Conservation (phyloP, 2,329 filamentous ascomycete species). For the Colletotrichum spinosum region DNA sequence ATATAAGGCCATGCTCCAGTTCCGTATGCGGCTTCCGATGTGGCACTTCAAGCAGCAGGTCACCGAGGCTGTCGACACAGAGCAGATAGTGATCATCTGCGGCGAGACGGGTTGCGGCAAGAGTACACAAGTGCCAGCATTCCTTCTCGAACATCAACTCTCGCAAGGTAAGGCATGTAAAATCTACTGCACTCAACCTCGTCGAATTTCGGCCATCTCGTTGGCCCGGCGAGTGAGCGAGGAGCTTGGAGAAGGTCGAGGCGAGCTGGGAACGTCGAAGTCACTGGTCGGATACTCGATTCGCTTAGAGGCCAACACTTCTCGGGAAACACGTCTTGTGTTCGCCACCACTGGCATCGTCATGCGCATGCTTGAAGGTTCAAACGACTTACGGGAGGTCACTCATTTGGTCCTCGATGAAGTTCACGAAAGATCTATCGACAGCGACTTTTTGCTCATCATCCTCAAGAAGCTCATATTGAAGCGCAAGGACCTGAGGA, state of each 20-base stretch:
- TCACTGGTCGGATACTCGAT: slow-evolving; percentile 97
- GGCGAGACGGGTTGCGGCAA: slow-evolving; percentile 98
- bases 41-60: slow-evolving; percentile 86
- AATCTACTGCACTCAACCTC: slow-evolving; percentile 94
- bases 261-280: slow-evolving; percentile 82
- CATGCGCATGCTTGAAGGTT: slow-evolving; percentile 96
- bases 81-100: slow-evolving; percentile 93
- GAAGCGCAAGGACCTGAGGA: slow-evolving; percentile 84
- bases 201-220: slow-evolving; percentile 95
- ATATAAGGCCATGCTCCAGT: slow-evolving; percentile 84
- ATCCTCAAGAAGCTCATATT: slow-evolving; percentile 86
- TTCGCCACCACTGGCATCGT: slow-evolving; percentile 94
- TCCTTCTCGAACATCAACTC: slow-evolving; percentile 90
- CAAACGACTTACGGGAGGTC: slow-evolving; percentile 86
- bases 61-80: slow-evolving; percentile 77
- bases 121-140: slow-evolving; percentile 96
- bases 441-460: slow-evolving; percentile 95
- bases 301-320: slow-evolving; percentile 88
- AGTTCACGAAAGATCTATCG: slow-evolving; percentile 95
- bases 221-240: slow-evolving; percentile 93
- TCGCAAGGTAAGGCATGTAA: slow-evolving; percentile 85
- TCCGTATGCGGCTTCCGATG: slow-evolving; percentile 87
- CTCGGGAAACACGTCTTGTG: slow-evolving; percentile 83
- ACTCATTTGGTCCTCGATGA: slow-evolving; percentile 97
- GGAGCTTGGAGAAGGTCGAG: slow-evolving; percentile 87